These are phyloP conservation scores for Circinella minor DNA, from an alignment of 371 early-diverging fungal species.

Conservation along the genomic window DNA sequence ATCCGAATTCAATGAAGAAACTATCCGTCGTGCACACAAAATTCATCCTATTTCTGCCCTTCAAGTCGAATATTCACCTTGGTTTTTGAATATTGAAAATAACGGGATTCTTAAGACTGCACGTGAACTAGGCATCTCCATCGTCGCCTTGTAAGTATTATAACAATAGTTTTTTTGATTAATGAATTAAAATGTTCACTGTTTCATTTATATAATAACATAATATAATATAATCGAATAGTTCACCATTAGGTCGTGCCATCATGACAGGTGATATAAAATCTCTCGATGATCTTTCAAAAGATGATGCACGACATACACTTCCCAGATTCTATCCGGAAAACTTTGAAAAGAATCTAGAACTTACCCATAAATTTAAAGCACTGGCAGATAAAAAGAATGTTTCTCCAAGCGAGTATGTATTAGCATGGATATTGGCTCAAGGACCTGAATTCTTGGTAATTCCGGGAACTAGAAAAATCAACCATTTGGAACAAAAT, in stretches of 20 bases:
- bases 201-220: not conserved
- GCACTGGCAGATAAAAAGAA: constrained; percentile 49
- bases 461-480: constrained; percentile 60
- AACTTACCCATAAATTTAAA: constrained; percentile 53
- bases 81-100: constrained; percentile 55
- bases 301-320: constrained; percentile 47
- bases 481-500: constrained; percentile 61
- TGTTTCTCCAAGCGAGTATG: constrained; percentile 48
- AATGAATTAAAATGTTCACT: not conserved
- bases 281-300: constrained; percentile 47
- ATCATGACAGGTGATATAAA: constrained; percentile 58
- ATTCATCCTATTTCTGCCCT: constrained; percentile 70
- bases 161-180: constrained; percentile 17
- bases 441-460: constrained; percentile 48
- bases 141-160: constrained; percentile 51
- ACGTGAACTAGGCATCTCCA: constrained; percentile 62
- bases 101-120: constrained; percentile 58
- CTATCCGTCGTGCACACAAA: constrained; percentile 61
- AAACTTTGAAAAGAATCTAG: constrained; percentile 55
- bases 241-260: constrained; percentile 63
- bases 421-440: constrained; percentile 64
- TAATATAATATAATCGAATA: not conserved
- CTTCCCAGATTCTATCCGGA: constrained; percentile 56
- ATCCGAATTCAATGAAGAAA: constrained; percentile 59
- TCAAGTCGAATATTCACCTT: constrained; percentile 55